These are phyloP conservation scores for Calonectria pteridis DNA, from an alignment of 2,329 filamentous ascomycete species.

Conservation along the genomic window DNA sequence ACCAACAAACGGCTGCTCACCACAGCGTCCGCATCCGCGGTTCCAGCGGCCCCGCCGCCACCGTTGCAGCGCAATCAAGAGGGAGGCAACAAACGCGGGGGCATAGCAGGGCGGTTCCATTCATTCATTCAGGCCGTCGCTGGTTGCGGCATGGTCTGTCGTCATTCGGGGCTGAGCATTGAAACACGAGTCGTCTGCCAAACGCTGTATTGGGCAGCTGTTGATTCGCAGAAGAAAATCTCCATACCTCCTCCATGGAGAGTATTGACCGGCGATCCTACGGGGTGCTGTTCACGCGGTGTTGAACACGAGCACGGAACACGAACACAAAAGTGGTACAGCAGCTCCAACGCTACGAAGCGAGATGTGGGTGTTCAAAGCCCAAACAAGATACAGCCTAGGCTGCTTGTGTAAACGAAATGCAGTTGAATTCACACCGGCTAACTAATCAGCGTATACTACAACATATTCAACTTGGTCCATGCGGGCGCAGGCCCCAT, in stretches of 20 bases:
- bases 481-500: neutral
- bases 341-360: neutral
- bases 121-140: neutral
- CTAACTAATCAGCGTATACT: neutral
- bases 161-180: conserved; percentile 1
- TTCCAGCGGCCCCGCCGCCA: conserved; percentile 2
- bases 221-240: neutral
- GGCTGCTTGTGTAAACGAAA: neutral
- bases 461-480: neutral
- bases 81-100: conserved; percentile 7
- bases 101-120: neutral
- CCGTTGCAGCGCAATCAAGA: neutral
- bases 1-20: neutral
- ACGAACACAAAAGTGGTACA: neutral
- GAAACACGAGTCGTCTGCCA: neutral
- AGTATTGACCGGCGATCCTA: neutral
- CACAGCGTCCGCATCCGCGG: neutral
- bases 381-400: neutral
- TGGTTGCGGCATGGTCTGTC: neutral
- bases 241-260: neutral
- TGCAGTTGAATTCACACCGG: conserved; percentile 3
- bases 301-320: neutral
- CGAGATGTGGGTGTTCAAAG: neutral
- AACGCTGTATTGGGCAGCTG: neutral
- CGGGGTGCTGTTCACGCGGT: neutral